Conservation (phyloP, 83 land plant genomes). For the Picea engelmannii region DNA sequence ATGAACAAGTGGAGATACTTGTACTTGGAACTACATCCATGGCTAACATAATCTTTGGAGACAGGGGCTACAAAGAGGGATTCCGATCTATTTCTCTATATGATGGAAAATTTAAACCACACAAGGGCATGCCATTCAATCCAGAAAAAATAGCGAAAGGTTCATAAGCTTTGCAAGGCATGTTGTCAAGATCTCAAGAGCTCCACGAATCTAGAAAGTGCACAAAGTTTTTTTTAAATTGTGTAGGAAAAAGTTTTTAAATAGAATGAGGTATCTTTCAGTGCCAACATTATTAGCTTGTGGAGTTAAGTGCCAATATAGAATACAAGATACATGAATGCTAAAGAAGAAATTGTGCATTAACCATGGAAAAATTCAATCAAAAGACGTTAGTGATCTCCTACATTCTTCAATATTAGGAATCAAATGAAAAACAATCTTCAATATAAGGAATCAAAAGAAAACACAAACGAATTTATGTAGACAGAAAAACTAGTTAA, state of each 20-base stretch:
- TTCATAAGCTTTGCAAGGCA: no score
- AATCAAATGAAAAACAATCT: background rate
- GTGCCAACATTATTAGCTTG: no score
- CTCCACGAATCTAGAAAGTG: no score
- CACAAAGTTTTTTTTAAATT: no score
- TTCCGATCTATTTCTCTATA: no score
- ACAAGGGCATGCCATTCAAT: background rate
- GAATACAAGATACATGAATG: background rate
- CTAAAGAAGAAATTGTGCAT: background rate
- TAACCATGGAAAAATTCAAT: background rate
- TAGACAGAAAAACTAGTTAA: background rate
- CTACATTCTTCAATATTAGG: constrained; percentile 1
- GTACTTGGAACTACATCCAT: background rate
- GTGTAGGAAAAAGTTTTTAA: no score
- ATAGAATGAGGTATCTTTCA: no score
- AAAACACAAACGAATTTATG: background rate
- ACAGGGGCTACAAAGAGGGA: background rate
- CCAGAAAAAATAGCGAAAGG: background rate
- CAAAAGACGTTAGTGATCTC: background rate
- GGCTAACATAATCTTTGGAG: background rate
- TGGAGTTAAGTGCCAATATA: background rate
- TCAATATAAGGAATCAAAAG: background rate
- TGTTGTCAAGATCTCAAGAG: no score
- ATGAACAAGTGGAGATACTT: background rate
- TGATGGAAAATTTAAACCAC: background rate